phyloP scores from a whole-genome alignment of 768 basidiomycete genomes.

The Rhizopogon rudus region DNA sequence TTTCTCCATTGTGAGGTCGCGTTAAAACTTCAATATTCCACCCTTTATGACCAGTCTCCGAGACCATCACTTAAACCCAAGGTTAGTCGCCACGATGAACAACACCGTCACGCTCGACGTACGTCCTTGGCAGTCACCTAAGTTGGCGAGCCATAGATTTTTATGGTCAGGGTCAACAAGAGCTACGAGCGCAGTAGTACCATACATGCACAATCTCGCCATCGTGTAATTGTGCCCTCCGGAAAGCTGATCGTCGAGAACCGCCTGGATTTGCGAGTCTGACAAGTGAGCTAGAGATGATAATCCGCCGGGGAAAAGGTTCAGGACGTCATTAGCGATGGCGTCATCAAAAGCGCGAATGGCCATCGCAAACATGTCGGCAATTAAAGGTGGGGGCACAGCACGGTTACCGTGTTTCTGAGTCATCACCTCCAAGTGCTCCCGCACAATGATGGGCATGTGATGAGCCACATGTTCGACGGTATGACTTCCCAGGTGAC shows the following conservation, averaged over 20 bases:
- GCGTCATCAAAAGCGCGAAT: slow-evolving; percentile 62
- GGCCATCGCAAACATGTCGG: slow-evolving; percentile 50
- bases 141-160: slow-evolving; percentile 75
- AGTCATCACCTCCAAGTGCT: slow-evolving; percentile 45
- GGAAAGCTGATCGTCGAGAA: slow-evolving; percentile 59
- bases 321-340: slow-evolving; percentile 60
- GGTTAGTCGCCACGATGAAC: slow-evolving; percentile 8
- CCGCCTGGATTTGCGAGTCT: slow-evolving; percentile 48
- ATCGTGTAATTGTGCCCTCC: slow-evolving; percentile 61
- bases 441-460: slow-evolving; percentile 60
- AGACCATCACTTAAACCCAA: slow-evolving; percentile 41
- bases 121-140: slow-evolving; percentile 81
- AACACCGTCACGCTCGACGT: slow-evolving; percentile 20
- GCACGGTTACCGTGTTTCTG: slow-evolving; percentile 32
- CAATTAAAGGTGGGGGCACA: slow-evolving; percentile 45
- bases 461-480: slow-evolving; percentile 66
- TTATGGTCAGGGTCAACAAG: slow-evolving; percentile 64
- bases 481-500: slow-evolving; percentile 65
- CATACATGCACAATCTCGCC: slow-evolving; percentile 71
- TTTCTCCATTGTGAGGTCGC: slow-evolving; percentile 66
- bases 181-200: slow-evolving; percentile 71
- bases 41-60: slow-evolving; percentile 38
- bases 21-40: slow-evolving; percentile 64
- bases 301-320: slow-evolving; percentile 54
- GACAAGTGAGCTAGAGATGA: slow-evolving; percentile 45